Percentiles rank a stretch among this genome's conserved stretches.
Conservation (phyloP, 257 asterid genomes). For the Solanum chilense region DNA sequence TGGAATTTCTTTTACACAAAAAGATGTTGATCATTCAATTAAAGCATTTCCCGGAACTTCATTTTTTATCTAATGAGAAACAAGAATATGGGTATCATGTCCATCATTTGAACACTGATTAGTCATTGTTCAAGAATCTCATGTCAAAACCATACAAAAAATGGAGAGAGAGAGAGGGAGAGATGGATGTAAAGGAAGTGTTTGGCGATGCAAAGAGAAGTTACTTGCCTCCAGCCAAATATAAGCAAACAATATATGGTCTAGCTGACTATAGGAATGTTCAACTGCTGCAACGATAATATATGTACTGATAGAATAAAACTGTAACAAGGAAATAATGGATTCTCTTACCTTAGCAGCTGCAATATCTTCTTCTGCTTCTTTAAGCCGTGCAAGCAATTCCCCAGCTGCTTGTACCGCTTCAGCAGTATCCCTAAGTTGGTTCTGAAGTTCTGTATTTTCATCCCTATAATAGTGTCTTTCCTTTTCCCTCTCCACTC, state of each 20-base stretch:
- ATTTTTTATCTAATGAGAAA: neutral
- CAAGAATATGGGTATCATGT: neutral
- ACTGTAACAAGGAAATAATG: neutral
- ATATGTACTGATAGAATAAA: neutral
- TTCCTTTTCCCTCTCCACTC: constrained; percentile 84
- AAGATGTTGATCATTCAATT: neutral
- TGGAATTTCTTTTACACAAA: neutral
- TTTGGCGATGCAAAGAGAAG: neutral
- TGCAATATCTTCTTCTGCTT: constrained; percentile 77
- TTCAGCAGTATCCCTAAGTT: constrained; percentile 94
- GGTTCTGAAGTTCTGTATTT: constrained; percentile 82
- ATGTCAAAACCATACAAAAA: neutral
- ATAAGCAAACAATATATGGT: neutral
- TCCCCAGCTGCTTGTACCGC: constrained; percentile 99
- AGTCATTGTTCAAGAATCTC: neutral
- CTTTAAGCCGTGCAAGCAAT: constrained; percentile 87
- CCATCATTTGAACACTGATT: neutral
- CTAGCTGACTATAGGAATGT: neutral
- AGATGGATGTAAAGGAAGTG: neutral
- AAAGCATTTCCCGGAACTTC: neutral
- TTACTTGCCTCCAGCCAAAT: neutral
- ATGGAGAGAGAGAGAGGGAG: neutral
- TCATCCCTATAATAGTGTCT: constrained; percentile 71
- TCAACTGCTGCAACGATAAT: neutral
- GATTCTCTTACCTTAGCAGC: constrained; percentile 65